Conservation (phyloP, 1,139 yeast species). For the Suhomyces chickasaworum region DNA sequence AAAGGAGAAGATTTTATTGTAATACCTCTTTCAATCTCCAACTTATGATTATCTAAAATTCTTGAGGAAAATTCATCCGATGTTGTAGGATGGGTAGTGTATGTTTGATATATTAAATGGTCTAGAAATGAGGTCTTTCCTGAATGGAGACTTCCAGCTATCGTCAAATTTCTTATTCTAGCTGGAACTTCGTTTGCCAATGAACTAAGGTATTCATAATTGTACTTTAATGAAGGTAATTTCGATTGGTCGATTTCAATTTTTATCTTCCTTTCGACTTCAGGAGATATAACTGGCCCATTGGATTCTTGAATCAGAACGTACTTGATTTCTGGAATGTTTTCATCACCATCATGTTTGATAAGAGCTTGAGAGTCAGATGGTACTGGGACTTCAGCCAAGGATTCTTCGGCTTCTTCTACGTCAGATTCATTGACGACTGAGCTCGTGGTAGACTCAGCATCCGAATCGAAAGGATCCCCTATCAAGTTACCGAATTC, state of each 20-base stretch:
- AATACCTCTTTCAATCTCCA: conserved; percentile 73
- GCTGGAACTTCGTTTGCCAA: conserved; percentile 55
- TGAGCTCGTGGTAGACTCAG: conserved; percentile 26
- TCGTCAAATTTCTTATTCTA: conserved; percentile 72
- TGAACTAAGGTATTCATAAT: conserved; percentile 61
- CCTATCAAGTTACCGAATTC: conserved; percentile 83
- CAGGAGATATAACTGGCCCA: conserved; percentile 71
- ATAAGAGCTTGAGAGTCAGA: conserved; percentile 5
- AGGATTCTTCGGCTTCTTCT: neutral
- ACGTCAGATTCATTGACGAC: neutral
- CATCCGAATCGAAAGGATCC: conserved; percentile 48
- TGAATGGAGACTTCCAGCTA: conserved; percentile 81
- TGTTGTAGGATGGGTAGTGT: conserved; percentile 26
- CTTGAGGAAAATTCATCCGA: conserved; percentile 46
- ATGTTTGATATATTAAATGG: conserved; percentile 65
- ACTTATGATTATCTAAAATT: conserved; percentile 68
- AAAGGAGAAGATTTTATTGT: conserved; percentile 67
- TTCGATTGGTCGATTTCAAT: conserved; percentile 36
- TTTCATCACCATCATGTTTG: conserved; percentile 1
- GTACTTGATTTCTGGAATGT: conserved; percentile 9
- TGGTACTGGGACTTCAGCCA: neutral
- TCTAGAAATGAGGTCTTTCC: conserved; percentile 89
- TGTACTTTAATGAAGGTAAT: conserved; percentile 62
- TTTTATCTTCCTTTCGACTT: conserved; percentile 42
- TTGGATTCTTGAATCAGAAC: conserved; percentile 17